These are phyloP conservation scores for Purpureocillium lavendulum DNA, from an alignment of 2,329 filamentous ascomycete species.

Conservation along the genomic window DNA sequence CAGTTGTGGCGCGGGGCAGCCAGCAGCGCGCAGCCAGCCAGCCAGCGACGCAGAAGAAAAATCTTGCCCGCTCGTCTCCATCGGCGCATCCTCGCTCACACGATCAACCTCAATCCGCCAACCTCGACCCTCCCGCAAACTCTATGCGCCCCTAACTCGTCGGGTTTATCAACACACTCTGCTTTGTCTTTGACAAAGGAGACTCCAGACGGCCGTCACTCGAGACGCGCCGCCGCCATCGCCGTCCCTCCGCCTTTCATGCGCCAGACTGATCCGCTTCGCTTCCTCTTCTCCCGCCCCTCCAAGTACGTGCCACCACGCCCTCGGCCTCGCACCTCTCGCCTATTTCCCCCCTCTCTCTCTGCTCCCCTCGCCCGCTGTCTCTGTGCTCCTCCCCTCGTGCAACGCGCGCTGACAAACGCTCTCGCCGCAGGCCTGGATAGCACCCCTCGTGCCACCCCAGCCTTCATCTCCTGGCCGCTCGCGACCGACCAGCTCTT, in stretches of 20 bases:
- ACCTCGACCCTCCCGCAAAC: no score
- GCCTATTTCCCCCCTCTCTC: constrained; percentile 8
- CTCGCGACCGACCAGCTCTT: constrained; percentile 2
- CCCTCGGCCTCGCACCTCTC: no score
- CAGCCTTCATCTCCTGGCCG: constrained; percentile 4
- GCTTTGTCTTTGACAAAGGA: no score
- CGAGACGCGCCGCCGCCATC: constrained; percentile 14
- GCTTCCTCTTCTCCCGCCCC: constrained; percentile 81
- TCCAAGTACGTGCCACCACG: constrained; percentile 60
- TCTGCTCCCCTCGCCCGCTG: constrained; percentile 1
- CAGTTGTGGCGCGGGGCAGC: no score
- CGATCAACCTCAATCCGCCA: no score
- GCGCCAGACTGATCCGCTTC: constrained; percentile 83
- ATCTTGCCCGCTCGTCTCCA: no score
- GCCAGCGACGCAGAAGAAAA: no score
- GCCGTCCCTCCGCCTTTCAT: constrained; percentile 52
- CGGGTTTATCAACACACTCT: no score
- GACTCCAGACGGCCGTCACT: neutral
- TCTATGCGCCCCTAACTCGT: no score
- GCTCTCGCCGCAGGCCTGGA: constrained; percentile 38
- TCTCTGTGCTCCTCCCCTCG: constrained; percentile 4
- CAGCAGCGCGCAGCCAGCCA: no score
- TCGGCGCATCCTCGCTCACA: no score
- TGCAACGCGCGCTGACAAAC: neutral
- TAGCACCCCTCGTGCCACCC: constrained; percentile 38